Percentiles rank a stretch among this genome's conserved stretches.
These are phyloP conservation scores for Malbranchea cinnamomea DNA, from an alignment of 2,329 filamentous ascomycete species.

Conservation along the genomic window DNA sequence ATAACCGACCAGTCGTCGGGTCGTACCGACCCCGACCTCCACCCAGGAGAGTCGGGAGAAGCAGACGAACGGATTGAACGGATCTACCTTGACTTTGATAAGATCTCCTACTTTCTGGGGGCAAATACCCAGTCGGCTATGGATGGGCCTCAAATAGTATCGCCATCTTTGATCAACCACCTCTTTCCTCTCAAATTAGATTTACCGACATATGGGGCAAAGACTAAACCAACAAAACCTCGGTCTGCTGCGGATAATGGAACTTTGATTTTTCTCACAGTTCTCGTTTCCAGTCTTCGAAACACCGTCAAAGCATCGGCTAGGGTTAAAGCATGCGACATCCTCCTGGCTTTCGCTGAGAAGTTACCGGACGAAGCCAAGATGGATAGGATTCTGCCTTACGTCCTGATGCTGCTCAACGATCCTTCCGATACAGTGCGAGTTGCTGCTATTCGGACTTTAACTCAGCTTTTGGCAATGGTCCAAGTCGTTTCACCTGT, in stretches of 20 bases:
- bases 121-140: slow-evolving; percentile 41
- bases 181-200: slow-evolving; percentile 63
- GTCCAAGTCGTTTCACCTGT: slow-evolving; percentile 73
- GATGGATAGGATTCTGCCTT: slow-evolving; percentile 81
- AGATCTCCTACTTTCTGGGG: slow-evolving; percentile 87
- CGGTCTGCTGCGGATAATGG: slow-evolving; percentile 65
- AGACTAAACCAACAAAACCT: slow-evolving; percentile 48
- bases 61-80: slow-evolving; percentile 88
- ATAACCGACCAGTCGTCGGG: slow-evolving; percentile 83
- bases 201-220: slow-evolving; percentile 71
- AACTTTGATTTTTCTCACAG: slow-evolving; percentile 77
- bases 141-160: slow-evolving; percentile 17
- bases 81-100: slow-evolving; percentile 90
- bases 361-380: slow-evolving; percentile 89
- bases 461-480: slow-evolving; percentile 77
- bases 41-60: slow-evolving; percentile 60
- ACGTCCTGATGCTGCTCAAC: slow-evolving; percentile 66
- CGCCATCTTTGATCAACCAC: slow-evolving; percentile 20
- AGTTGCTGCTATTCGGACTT: slow-evolving; percentile 67
- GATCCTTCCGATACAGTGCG: slow-evolving; percentile 76
- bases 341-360: slow-evolving; percentile 83
- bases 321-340: slow-evolving; percentile 74
- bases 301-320: slow-evolving; percentile 83
- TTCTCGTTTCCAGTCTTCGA: slow-evolving; percentile 75
- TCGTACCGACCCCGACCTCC: slow-evolving; percentile 53